Conservation (phyloP, 2,329 filamentous ascomycete genomes). For the Fusarium palustre region DNA sequence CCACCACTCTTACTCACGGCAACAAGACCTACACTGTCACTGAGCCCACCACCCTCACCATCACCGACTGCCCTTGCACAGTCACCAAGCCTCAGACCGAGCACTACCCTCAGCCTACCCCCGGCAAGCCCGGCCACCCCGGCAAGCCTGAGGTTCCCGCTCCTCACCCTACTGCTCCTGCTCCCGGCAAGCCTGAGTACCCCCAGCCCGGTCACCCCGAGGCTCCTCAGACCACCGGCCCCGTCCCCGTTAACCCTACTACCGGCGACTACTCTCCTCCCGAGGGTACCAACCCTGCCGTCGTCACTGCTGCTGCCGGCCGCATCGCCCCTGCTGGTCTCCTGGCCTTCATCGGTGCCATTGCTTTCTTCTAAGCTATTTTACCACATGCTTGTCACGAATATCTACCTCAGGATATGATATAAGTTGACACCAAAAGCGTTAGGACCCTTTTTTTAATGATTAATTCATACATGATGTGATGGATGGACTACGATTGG, state of each 20-base stretch:
- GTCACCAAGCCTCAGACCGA: slow-evolving; percentile 39
- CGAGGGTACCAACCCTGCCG: slow-evolving; percentile 65
- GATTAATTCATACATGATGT: slow-evolving; percentile 24
- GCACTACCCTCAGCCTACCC: slow-evolving; percentile 43
- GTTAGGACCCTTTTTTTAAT: slow-evolving; percentile 25
- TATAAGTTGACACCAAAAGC: slow-evolving; percentile 15
- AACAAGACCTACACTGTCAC: slow-evolving; percentile 45
- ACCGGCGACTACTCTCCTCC: slow-evolving; percentile 17
- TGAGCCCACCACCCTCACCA: slow-evolving; percentile 27
- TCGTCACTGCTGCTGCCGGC: slow-evolving; percentile 67
- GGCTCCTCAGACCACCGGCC: slow-evolving; percentile 8
- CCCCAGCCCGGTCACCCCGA: not conserved
- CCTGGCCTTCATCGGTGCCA: slow-evolving; percentile 69
- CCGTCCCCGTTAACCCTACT: slow-evolving; percentile 41
- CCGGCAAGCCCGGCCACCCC: slow-evolving; percentile 13
- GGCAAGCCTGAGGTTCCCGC: slow-evolving; percentile 6
- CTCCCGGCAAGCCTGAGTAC: slow-evolving; percentile 11
- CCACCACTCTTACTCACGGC: slow-evolving; percentile 50
- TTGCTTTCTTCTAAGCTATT: slow-evolving; percentile 66
- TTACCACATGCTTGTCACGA: slow-evolving; percentile 6
- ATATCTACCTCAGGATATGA: slow-evolving; percentile 8
- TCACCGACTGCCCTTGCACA: slow-evolving; percentile 37
- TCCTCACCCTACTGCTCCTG: slow-evolving; percentile 14
- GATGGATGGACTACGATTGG: slow-evolving; percentile 19
- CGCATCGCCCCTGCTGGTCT: slow-evolving; percentile 50